Base-by-base conservation (phyloP, 1,284 basidiomycete species). In the Leccinum ambiguum region DNA sequence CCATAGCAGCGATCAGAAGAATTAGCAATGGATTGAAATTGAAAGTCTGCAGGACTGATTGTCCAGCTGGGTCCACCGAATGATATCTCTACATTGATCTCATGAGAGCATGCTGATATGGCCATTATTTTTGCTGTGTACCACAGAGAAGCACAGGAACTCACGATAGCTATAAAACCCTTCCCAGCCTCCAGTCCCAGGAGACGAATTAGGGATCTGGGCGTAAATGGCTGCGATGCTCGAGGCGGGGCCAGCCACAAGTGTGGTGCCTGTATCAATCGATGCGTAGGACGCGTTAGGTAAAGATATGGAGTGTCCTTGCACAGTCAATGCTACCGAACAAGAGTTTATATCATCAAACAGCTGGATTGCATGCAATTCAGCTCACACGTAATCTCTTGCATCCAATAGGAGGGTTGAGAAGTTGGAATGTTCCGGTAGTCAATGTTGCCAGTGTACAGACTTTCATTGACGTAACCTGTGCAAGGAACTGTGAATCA, bases 191-290 rank as follows among this genome's bases (percentile, higher is more conserved):
- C 80, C 80, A 5, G 68, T 74, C 5, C 79, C 76, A 10, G 76
- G 66, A 48, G 68, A 64, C 6, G 80, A 77, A 53, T 75, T 78
- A 1, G 78, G 74, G n/a, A 86, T 79, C 18, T 80, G 77, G 5
- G 70, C 75, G 62, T 79, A 86, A 41, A 88, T 77, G 11, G 78
- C 77, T 36, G 75, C 69, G 26, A 84, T 82, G 6, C 74, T 77
- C 6, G 68, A 70, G 0, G 76, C 73, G 0, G 85, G 84, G 0
- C 80, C 82, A 30, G 81, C 83, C 63, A 85, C 77, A 33, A 85
- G 78, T 1, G 84, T 84, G 0, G 84, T 85, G 9, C 85, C 85
- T 9, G 84, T 86, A 69, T 86, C 85, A 63, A 86, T 85, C 7
- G 79, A 79, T 39, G 81, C 82, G 39, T 79, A 72, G 6, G 78